Conservation (phyloP, 2,329 filamentous ascomycete species). For the Arthrobotrys pseudoclavata region DNA sequence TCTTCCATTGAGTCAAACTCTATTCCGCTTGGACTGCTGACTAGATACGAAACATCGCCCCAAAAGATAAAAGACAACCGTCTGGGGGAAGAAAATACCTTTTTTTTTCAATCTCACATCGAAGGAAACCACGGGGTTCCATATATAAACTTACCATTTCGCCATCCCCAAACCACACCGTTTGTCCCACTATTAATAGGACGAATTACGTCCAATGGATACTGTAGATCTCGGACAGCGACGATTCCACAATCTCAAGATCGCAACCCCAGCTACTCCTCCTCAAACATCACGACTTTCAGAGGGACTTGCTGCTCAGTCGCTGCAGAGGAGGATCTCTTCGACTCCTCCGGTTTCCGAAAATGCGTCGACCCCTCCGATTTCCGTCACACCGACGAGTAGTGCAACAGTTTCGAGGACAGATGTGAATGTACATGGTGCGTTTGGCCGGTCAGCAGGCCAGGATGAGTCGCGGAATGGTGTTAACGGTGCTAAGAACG, state of each 20-base stretch:
- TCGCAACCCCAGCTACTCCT: constrained; percentile 42
- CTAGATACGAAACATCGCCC: constrained; percentile 22
- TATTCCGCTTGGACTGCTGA: constrained; percentile 26
- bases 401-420: constrained; percentile 51
- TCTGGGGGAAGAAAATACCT: constrained; percentile 9
- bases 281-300: constrained; percentile 54
- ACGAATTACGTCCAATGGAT: constrained; percentile 59
- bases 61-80: constrained; percentile 26
- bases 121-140: constrained; percentile 8
- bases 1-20: constrained; percentile 41
- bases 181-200: constrained; percentile 25
- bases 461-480: constrained; percentile 41
- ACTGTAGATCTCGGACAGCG: constrained; percentile 50
- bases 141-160: not conserved
- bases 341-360: constrained; percentile 56
- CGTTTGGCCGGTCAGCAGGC: constrained; percentile 38
- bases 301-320: constrained; percentile 55
- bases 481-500: constrained; percentile 28
- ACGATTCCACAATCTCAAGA: constrained; percentile 52
- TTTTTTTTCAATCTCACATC: not conserved
- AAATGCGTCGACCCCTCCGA: constrained; percentile 57
- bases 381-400: constrained; percentile 50
- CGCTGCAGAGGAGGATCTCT: constrained; percentile 54
- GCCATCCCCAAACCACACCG: not conserved
- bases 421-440: constrained; percentile 48